Base-by-base conservation (phyloP, 495 filamentous ascomycete genomes). In the Trichoderma parareesei region DNA sequence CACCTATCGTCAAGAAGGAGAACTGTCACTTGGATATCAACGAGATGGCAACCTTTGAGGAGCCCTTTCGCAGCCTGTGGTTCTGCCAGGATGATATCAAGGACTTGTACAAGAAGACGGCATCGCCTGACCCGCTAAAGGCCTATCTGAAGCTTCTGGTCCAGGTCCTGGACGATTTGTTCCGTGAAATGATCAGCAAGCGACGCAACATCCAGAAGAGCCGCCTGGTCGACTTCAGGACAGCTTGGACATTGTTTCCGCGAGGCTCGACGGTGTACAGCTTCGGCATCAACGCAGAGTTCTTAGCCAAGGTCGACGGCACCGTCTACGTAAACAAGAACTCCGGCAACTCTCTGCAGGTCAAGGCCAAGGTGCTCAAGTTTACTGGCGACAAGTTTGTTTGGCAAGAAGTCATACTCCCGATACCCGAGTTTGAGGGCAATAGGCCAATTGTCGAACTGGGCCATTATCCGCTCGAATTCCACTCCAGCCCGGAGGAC, bases 171-270 rank as follows among this genome's bases (percentile, higher is more conserved):
- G 70, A 74, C 27, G 74, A 77, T 16, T 46, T 78, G 35, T 77
- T 79, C 62, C 68, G 67, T 67, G 73, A 72, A 33, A 70, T 73
- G 44, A 67, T 68, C 38, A 49, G 64, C 33, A 70, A 73, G 63
- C 66, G 74, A 13, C 67, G 59, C n/a, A 62, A 72, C 3, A 71
- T 78, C 37, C 68, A 68, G 11, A 65, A 64, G 10, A 69, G 65
- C 41, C 65, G 66, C 6, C 72, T 76, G 20, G 70, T 76, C 7
- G 67, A 69, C 13, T 77, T 66, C 66, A 69, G 69, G 20, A 68
- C 75, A n/a, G 70, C 73, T 35, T 78, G 76, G 75, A 68, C 76
- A 11, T 68, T 67, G 57, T 78, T 78, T 67, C 74, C 76, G 7
- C 67, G 67, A 35, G 65, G 67, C 41, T 68, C 70, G 1, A 70